Evolutionary conservation across 75 land plant genomes (phyloP).

Genomic region (Pinus albicaulis): DNA sequence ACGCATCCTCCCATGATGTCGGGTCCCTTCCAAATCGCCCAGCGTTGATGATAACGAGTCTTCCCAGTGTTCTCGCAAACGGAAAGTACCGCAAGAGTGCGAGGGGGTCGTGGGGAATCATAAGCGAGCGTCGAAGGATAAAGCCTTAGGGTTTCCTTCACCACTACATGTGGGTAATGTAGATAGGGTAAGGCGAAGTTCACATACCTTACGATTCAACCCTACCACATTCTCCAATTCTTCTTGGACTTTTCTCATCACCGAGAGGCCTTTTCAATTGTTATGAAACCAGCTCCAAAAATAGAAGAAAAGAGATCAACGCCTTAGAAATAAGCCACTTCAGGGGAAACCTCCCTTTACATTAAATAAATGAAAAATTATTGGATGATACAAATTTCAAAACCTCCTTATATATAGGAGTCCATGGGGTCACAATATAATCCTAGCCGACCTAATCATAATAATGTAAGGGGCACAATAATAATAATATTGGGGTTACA

Average conservation of each 20-base stretch:
- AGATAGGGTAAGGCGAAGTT: conserved; percentile 10
- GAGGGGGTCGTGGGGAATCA: conserved; percentile 1
- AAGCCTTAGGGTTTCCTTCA: conserved; percentile 16
- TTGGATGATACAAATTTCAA: too few relatives aligned
- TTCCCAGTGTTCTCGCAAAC: not conserved
- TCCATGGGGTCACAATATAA: too few relatives aligned
- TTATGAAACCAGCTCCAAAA: too few relatives aligned
- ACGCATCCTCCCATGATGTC: not conserved
- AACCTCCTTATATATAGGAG: too few relatives aligned
- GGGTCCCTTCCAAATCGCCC: conserved; percentile 15
- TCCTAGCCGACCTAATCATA: too few relatives aligned
- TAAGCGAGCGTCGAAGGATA: conserved; percentile 13
- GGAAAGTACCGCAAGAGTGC: not conserved
- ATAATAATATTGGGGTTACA: too few relatives aligned
- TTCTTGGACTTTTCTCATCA: conserved; percentile 25
- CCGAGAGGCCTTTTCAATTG: conserved; percentile 48
- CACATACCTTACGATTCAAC: not conserved
- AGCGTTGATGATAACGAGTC: conserved; percentile 10
- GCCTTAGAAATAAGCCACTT: too few relatives aligned
- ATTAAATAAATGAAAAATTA: too few relatives aligned
- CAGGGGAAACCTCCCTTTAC: too few relatives aligned
- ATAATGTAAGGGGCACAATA: too few relatives aligned
- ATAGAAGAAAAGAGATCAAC: too few relatives aligned
- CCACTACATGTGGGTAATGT: not conserved
- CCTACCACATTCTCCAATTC: conserved; percentile 14